Percentiles rank a stretch among this genome's conserved stretches.
Evolutionary conservation across 2,329 filamentous ascomycete species (phyloP).

Genomic region (Sporothrix dimorphospora): DNA sequence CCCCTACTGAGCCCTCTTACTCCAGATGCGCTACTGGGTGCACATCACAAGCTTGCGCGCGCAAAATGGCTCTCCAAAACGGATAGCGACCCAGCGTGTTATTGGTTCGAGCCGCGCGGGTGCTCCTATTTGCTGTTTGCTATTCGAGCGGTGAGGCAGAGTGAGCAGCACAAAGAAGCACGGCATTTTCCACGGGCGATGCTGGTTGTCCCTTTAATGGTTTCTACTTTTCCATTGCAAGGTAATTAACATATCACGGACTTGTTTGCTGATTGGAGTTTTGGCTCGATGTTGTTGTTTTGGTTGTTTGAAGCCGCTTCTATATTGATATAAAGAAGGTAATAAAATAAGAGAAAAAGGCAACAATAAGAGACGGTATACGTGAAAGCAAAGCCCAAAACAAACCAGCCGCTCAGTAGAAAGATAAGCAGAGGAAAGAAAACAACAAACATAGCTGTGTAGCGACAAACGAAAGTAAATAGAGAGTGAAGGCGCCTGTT

Average conservation of each 20-base stretch:
- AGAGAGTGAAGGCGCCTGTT: too few species aligned
- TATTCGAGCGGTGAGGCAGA: not conserved
- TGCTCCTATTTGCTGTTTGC: not conserved
- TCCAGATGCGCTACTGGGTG: not conserved
- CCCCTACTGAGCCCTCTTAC: not conserved
- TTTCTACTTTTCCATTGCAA: not conserved
- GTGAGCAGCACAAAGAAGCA: not conserved
- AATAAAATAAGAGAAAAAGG: not conserved
- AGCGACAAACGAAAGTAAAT: too few species aligned
- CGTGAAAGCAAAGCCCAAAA: too few species aligned
- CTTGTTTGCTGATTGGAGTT: too few species aligned
- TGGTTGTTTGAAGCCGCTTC: not conserved
- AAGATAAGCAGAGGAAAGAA: too few species aligned
- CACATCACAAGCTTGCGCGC: constrained; percentile 1
- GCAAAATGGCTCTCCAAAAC: not conserved
- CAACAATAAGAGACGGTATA: too few species aligned
- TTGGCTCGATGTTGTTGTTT: not conserved
- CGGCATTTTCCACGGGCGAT: not conserved
- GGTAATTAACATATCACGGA: not conserved
- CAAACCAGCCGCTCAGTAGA: too few species aligned
- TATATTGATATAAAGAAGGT: not conserved
- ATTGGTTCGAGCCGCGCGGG: constrained; percentile 14
- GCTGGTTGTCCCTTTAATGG: too few species aligned
- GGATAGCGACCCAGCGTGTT: constrained; percentile 8
- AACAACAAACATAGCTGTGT: too few species aligned